Conservation (phyloP, 2,329 filamentous ascomycete species). For the Phyllosticta paracitricarpa region DNA sequence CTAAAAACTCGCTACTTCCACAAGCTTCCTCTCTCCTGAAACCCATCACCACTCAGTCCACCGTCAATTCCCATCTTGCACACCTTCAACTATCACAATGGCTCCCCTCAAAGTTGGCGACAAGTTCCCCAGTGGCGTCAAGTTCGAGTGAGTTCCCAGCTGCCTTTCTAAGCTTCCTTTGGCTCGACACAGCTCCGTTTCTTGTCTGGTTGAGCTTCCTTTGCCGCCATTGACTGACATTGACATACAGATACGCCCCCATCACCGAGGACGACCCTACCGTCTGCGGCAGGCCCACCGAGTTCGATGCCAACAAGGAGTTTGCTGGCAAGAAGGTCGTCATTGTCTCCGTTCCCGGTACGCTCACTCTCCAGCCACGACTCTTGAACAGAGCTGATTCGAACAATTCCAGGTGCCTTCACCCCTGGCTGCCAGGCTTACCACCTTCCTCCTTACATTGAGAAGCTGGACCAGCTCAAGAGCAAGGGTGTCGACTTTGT, state of each 20-base stretch:
- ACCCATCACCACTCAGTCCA: not conserved
- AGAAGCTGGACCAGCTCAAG: constrained; percentile 60
- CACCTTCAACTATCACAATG: constrained; percentile 32
- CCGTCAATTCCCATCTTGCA: not conserved
- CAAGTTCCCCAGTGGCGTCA: constrained; percentile 68
- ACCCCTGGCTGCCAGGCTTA: constrained; percentile 75
- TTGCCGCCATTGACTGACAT: not conserved
- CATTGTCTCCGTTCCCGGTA: constrained; percentile 56
- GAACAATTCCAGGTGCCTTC: constrained; percentile 54
- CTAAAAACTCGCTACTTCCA: constrained; percentile 1
- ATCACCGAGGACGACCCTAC: constrained; percentile 64
- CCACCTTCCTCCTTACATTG: constrained; percentile 73
- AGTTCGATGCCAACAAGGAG: constrained; percentile 71
- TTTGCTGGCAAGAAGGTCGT: constrained; percentile 63
- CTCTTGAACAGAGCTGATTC: not conserved
- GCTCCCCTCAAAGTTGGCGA: constrained; percentile 70
- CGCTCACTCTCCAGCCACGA: constrained; percentile 11
- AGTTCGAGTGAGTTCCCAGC: constrained; percentile 54
- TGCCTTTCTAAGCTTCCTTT: not conserved
- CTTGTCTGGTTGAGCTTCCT: not conserved
- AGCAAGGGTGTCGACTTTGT: constrained; percentile 75
- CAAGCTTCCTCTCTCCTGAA: not conserved
- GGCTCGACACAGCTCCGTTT: not conserved
- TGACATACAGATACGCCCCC: constrained; percentile 56
- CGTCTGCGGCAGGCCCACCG: constrained; percentile 66